These are phyloP conservation scores for Acidomyces sp. DNA, from an alignment of 495 filamentous ascomycete species.

Conservation along the genomic window DNA sequence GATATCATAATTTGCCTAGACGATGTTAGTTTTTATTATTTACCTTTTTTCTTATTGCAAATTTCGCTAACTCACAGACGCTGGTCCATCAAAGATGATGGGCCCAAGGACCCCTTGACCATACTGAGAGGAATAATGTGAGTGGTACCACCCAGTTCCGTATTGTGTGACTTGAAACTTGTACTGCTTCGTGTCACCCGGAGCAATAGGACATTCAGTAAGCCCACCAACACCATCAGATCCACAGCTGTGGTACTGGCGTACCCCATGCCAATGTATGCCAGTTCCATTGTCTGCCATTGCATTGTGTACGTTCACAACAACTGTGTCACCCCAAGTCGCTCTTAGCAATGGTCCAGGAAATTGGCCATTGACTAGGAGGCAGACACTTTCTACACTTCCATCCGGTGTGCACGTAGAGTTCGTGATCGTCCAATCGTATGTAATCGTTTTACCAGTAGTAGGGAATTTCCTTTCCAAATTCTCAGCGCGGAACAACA, in stretches of 20 bases:
- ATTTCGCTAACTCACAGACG: no score
- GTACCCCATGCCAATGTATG: slow-evolving; percentile 31
- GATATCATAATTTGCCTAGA: slow-evolving; percentile 30
- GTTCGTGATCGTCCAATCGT: slow-evolving; percentile 16
- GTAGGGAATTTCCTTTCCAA: slow-evolving; percentile 18
- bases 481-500: no score
- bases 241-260: slow-evolving; percentile 23
- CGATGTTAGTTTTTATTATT: no score
- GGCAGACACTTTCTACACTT: neutral
- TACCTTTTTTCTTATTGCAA: no score
- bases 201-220: slow-evolving; percentile 30
- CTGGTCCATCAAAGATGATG: slow-evolving; percentile 29
- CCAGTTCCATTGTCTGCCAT: slow-evolving; percentile 29
- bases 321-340: slow-evolving; percentile 29
- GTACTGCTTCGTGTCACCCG: slow-evolving; percentile 26
- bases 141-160: slow-evolving; percentile 31
- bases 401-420: slow-evolving; percentile 17
- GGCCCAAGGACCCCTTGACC: slow-evolving; percentile 27
- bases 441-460: slow-evolving; percentile 18
- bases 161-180: slow-evolving; percentile 28
- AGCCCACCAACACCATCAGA: slow-evolving; percentile 28
- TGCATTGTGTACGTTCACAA: slow-evolving; percentile 26
- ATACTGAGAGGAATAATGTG: slow-evolving; percentile 27
- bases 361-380: slow-evolving; percentile 25
- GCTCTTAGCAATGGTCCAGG: slow-evolving; percentile 26